Percentiles rank a stretch among this genome's conserved stretches.
These are phyloP conservation scores for Sindora glabra DNA, from an alignment of 306 rosid genomes.

Conservation along the genomic window DNA sequence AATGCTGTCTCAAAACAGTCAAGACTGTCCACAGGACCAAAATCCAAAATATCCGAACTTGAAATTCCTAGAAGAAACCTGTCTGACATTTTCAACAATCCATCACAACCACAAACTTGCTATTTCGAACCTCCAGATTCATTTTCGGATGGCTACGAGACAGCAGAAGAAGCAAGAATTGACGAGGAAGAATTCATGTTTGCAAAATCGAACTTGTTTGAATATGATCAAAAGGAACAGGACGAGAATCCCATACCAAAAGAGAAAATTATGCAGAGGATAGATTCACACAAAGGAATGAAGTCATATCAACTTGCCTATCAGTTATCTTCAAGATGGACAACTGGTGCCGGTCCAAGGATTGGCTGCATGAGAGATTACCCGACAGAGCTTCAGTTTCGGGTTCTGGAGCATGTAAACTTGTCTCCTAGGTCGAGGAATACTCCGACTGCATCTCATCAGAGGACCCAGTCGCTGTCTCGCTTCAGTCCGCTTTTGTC, in stretches of 20 bases:
- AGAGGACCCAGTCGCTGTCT: conserved; percentile 3
- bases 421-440: conserved; percentile 60
- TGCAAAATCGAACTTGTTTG: conserved; percentile 57
- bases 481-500: conserved; percentile 44
- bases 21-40: conserved; percentile 34
- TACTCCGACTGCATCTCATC: conserved; percentile 14
- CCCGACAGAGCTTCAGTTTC: conserved; percentile 61
- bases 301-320: conserved; percentile 66
- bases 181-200: conserved; percentile 73
- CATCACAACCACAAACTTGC: conserved; percentile 8
- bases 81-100: conserved; percentile 17
- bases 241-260: conserved; percentile 43
- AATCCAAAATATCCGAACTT: conserved; percentile 50
- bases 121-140: conserved; percentile 12
- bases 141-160: conserved; percentile 58
- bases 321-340: conserved; percentile 58
- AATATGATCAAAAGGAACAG: conserved; percentile 29
- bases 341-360: conserved; percentile 80
- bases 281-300: conserved; percentile 64
- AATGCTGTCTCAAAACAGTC: conserved; percentile 26
- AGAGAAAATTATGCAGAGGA: conserved; percentile 54
- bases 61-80: conserved; percentile 45
- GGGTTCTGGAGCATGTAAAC: conserved; percentile 60
- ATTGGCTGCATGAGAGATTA: conserved; percentile 94
- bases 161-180: conserved; percentile 69